These are phyloP conservation scores for Rhizoclosmatium globosum DNA, from an alignment of 192 early-diverging fungal genomes.

Conservation along the genomic window DNA sequence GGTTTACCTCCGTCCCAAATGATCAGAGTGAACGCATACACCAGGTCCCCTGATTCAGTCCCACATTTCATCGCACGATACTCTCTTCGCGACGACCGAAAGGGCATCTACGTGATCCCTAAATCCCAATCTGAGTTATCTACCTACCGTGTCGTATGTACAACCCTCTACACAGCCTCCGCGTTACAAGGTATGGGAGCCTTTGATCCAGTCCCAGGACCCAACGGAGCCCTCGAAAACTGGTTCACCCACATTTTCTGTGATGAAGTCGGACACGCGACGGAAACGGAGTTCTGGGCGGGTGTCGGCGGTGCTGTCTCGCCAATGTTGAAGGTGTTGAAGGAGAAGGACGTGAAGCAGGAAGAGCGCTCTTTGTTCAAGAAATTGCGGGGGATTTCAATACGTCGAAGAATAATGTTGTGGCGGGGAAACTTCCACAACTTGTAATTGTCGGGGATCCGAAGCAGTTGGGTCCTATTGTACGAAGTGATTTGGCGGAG, in stretches of 20 bases:
- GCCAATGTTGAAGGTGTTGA: neutral
- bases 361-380: neutral
- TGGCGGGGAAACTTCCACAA: neutral
- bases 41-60: conserved; percentile 1
- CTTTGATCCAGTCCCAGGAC: conserved; percentile 13
- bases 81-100: neutral
- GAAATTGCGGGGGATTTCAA: conserved; percentile 9
- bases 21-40: conserved; percentile 28
- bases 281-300: conserved; percentile 39
- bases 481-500: conserved; percentile 17
- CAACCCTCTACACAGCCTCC: conserved; percentile 14
- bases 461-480: conserved; percentile 33
- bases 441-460: conserved; percentile 34
- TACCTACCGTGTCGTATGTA: conserved; percentile 6
- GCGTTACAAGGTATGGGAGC: conserved; percentile 26
- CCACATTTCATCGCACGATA: conserved; percentile 18
- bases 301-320: conserved; percentile 21
- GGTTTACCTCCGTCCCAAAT: conserved; percentile 20
- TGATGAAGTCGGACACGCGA: conserved; percentile 41
- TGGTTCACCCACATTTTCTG: conserved; percentile 22
- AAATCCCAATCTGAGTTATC: neutral
- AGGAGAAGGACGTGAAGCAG: neutral
- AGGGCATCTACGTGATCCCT: conserved; percentile 12
- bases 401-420: no score
- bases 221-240: neutral